Conservation (phyloP, 805 yeast genomes). For the Kazachstania kunashirensis region DNA sequence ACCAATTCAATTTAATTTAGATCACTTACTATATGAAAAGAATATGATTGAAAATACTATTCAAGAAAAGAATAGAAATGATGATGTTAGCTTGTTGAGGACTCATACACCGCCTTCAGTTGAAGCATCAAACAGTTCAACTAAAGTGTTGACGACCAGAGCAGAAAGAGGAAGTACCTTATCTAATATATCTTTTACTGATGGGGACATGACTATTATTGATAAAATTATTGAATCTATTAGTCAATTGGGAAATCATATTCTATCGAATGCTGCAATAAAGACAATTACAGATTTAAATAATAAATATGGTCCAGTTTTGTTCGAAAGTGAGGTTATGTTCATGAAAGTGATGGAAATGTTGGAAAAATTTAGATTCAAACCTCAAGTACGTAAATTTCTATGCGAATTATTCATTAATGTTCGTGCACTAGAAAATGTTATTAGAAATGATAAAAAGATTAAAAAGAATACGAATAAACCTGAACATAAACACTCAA, state of each 20-base stretch:
- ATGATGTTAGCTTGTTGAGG: not conserved
- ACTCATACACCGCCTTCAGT: not conserved
- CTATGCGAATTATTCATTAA: slow-evolving; percentile 56
- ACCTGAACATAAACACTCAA: too few species aligned
- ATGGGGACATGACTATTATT: slow-evolving; percentile 10
- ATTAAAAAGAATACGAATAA: too few species aligned
- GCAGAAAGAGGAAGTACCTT: slow-evolving; percentile 5
- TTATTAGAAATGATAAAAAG: slow-evolving; percentile 40
- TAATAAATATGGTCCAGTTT: slow-evolving; percentile 38
- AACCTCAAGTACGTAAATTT: slow-evolving; percentile 53
- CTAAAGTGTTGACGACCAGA: not conserved
- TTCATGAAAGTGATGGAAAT: slow-evolving; percentile 43
- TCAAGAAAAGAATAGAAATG: slow-evolving; percentile 7
- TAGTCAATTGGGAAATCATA: slow-evolving; percentile 48
- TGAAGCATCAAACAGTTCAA: not conserved
- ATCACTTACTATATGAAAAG: slow-evolving; percentile 17
- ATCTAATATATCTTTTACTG: not conserved
- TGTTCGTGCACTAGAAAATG: slow-evolving; percentile 41
- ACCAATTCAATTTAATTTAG: slow-evolving; percentile 18
- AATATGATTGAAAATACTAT: slow-evolving; percentile 15
- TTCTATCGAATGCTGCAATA: slow-evolving; percentile 43
- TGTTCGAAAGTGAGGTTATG: slow-evolving; percentile 44
- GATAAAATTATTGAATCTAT: slow-evolving; percentile 32
- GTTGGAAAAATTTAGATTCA: slow-evolving; percentile 50
- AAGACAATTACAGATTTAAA: slow-evolving; percentile 49